A percentile compares a stretch with the other conserved stretches of the same genome.
These are phyloP conservation scores for Didymella pinodella DNA, from an alignment of 2,329 filamentous ascomycete species.

Conservation along the genomic window DNA sequence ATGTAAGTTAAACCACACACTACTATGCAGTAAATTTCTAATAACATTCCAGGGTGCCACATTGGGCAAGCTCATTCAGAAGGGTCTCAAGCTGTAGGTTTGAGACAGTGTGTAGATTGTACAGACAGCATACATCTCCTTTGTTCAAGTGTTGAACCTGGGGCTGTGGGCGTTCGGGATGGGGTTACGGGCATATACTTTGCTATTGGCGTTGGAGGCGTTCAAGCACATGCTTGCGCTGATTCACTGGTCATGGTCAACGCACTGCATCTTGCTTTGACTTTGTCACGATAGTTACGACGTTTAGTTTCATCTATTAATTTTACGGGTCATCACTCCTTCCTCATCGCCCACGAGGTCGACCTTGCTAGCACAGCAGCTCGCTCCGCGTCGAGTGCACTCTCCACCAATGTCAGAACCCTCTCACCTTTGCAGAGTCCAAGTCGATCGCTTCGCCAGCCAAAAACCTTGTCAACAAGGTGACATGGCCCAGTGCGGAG, in stretches of 20 bases:
- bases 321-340: slow-evolving; percentile 22
- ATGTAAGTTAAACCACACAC: slow-evolving; percentile 49
- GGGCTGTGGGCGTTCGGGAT: slow-evolving; percentile 40
- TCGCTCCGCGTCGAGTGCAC: not conserved
- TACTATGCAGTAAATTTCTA: slow-evolving; percentile 27
- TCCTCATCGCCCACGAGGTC: not conserved
- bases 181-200: slow-evolving; percentile 18
- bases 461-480: not conserved
- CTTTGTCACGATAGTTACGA: slow-evolving; percentile 14
- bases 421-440: not conserved
- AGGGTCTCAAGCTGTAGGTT: slow-evolving; percentile 50
- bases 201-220: slow-evolving; percentile 20
- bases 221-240: slow-evolving; percentile 4
- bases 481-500: not conserved
- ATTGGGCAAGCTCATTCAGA: slow-evolving; percentile 55
- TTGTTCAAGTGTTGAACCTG: slow-evolving; percentile 46
- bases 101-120: slow-evolving; percentile 25
- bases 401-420: not conserved
- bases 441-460: not conserved
- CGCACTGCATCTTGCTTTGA: slow-evolving; percentile 7
- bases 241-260: slow-evolving; percentile 15
- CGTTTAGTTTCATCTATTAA: slow-evolving; percentile 16
- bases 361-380: not conserved
- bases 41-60: slow-evolving; percentile 46
- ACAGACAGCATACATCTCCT: slow-evolving; percentile 42